Conservation (phyloP, 1,284 basidiomycete genomes). For the Bjerkandera adusta region DNA sequence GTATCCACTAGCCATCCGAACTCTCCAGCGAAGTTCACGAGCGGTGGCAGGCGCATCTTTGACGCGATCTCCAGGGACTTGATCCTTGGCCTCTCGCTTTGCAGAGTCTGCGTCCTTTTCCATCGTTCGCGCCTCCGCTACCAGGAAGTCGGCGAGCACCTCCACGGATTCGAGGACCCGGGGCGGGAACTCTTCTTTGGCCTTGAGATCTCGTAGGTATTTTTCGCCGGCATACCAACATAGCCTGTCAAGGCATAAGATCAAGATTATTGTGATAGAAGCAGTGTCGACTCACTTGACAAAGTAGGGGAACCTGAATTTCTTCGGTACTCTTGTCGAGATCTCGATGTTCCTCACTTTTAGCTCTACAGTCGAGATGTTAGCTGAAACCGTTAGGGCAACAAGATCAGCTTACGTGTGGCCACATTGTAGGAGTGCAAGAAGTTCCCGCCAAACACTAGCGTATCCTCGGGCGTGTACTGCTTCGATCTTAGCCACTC, state of each 20-base stretch:
- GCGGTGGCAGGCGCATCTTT: constrained; percentile 78
- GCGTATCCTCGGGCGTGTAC: constrained; percentile 89
- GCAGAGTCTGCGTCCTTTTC: constrained; percentile 61
- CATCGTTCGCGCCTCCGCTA: constrained; percentile 70
- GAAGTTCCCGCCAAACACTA: constrained; percentile 98
- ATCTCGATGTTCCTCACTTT: constrained; percentile 90
- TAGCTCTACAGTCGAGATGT: constrained; percentile 58
- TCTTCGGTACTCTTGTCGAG: constrained; percentile 89
- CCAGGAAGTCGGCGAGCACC: constrained; percentile 73
- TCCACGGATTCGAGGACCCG: constrained; percentile 74
- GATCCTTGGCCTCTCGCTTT: constrained; percentile 74
- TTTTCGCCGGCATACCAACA: constrained; percentile 90
- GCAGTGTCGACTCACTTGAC: constrained; percentile 51
- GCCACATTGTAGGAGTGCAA: constrained; percentile 81
- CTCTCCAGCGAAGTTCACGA: constrained; percentile 80
- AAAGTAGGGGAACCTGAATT: constrained; percentile 91
- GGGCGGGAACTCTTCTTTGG: constrained; percentile 53
- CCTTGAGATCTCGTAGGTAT: constrained; percentile 70
- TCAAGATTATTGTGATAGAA: background rate
- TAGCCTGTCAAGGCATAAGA: constrained; percentile 45
- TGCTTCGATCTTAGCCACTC: constrained; percentile 28
- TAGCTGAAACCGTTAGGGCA: too few relatives aligned
- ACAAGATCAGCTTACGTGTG: constrained; percentile 71
- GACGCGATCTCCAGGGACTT: constrained; percentile 77
- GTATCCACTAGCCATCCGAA: constrained; percentile 62